Conservation (phyloP, 768 basidiomycete species). For the Panellus pusillus region DNA sequence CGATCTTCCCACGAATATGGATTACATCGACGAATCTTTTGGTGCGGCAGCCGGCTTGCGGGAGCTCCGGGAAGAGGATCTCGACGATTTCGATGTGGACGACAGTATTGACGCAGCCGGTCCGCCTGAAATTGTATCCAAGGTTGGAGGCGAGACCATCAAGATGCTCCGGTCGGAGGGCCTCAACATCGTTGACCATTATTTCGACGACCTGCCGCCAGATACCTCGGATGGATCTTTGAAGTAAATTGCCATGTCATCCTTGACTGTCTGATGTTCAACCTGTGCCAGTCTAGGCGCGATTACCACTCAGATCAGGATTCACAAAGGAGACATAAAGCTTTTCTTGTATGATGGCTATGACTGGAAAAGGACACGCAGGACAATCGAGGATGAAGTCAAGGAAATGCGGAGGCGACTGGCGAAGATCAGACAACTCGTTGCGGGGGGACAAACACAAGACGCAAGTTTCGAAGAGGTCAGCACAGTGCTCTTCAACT, state of each 20-base stretch:
- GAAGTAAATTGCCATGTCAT: conserved; percentile 38
- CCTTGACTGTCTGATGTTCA: conserved; percentile 8
- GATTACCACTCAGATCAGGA: conserved; percentile 50
- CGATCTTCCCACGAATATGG: conserved; percentile 85
- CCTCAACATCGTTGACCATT: conserved; percentile 70
- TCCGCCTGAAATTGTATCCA: conserved; percentile 51
- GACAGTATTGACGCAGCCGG: conserved; percentile 30
- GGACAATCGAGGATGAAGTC: conserved; percentile 82
- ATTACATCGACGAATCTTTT: conserved; percentile 85
- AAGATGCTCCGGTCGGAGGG: conserved; percentile 66
- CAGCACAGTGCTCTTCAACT: conserved; percentile 85
- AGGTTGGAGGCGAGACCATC: conserved; percentile 82
- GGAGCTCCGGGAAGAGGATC: conserved; percentile 69
- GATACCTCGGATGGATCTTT: conserved; percentile 46
- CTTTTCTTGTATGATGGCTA: conserved; percentile 90
- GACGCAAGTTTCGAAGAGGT: conserved; percentile 75
- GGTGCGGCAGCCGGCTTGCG: conserved; percentile 75
- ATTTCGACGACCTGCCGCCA: conserved; percentile 66
- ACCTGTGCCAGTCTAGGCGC: conserved; percentile 39
- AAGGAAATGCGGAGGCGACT: conserved; percentile 85
- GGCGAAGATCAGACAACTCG: conserved; percentile 86
- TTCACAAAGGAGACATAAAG: conserved; percentile 62
- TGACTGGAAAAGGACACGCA: conserved; percentile 88
- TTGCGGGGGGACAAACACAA: conserved; percentile 85
- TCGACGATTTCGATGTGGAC: conserved; percentile 61